These are phyloP conservation scores for Monosporascus sp. DNA, from an alignment of 2,329 filamentous ascomycete genomes.

Conservation along the genomic window DNA sequence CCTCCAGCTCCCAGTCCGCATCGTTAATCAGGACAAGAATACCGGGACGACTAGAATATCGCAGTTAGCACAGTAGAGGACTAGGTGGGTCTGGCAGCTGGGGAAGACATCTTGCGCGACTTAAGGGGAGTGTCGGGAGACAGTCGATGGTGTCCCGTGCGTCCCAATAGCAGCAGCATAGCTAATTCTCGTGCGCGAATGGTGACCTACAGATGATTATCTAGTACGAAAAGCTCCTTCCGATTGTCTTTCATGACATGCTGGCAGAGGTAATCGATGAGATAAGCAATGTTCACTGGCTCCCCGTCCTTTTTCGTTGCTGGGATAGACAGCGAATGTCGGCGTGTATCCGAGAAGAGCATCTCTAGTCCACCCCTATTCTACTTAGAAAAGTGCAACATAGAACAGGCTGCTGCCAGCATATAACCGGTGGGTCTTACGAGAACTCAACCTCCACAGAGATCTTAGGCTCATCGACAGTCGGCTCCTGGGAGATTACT, in stretches of 20 bases:
- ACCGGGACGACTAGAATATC: conserved; percentile 68
- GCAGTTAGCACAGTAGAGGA: conserved; percentile 12
- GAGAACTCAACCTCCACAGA: conserved; percentile 55
- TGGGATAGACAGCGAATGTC: conserved; percentile 66
- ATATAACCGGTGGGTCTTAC: conserved; percentile 35
- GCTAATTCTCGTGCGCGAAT: neutral
- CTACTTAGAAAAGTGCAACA: conserved; percentile 2
- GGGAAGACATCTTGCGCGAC: neutral
- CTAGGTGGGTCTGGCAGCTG: neutral
- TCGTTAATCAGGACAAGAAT: conserved; percentile 97
- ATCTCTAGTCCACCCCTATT: conserved; percentile 85
- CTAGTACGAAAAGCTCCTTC: conserved; percentile 84
- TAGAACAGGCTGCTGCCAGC: no score
- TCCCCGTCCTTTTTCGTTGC: conserved; percentile 52
- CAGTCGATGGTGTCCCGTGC: no score
- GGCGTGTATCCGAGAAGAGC: conserved; percentile 79
- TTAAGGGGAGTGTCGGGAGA: no score
- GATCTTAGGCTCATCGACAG: conserved; percentile 28
- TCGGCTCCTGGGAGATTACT: conserved; percentile 1
- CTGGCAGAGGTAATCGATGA: conserved; percentile 75
- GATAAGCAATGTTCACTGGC: conserved; percentile 64
- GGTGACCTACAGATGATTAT: conserved; percentile 73
- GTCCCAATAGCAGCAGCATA: neutral
- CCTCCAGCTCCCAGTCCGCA: conserved; percentile 96
- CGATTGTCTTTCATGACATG: conserved; percentile 80